Evolutionary conservation across 106 monocot genomes (phyloP), one percentile per base, ranked within the genome.

Genomic region (Acanthochlamys bracteata): DNA sequence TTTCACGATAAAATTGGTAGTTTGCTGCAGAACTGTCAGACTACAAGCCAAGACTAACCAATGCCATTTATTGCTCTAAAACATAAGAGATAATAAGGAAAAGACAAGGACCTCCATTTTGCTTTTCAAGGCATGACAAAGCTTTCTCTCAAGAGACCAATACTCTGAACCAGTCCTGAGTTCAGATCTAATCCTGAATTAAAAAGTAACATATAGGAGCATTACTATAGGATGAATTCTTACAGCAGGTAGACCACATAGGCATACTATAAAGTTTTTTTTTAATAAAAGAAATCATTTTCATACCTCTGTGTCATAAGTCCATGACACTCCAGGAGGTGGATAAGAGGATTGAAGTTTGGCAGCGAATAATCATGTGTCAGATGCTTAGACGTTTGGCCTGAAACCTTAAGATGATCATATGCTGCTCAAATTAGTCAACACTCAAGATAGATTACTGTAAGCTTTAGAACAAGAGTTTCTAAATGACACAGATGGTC

Each of bases 61-160:
- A 51, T 3, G 9, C 2, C 51, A 51, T 51, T 19, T 51, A 51
- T 51, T 15, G n/a, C 51, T 15, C 13, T 51, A 51, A 51, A 3
- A 51, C 51, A 4, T 15, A 4, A 51, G 52, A 20, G 33, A 56
- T 10, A 59, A 61, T 59, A 45, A 26, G 10, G 47, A 45, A 39
- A 25, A 8, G 27, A 10, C 3, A 24, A 7, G 21, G 27, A 89
- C 83, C 86, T 75, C 73, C 20, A 71, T 62, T 61, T 83, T 86
- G 39, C 54, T 70, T 23, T 63, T 19, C 53, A 87, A 57, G 65
- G 74, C 82, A 78, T 76, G 65, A 54, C 90, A 95, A 33, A 90
- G 86, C 54, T 84, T 84, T 67, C 79, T 84, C 69, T 95, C 94
- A 61, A 95, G 75, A 55, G 71, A 67, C 94, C 90, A 94, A 71